Percentiles rank a stretch among this genome's conserved stretches.
Conservation (phyloP, 805 yeast genomes). For the Saccharomycopsis schoenii region DNA sequence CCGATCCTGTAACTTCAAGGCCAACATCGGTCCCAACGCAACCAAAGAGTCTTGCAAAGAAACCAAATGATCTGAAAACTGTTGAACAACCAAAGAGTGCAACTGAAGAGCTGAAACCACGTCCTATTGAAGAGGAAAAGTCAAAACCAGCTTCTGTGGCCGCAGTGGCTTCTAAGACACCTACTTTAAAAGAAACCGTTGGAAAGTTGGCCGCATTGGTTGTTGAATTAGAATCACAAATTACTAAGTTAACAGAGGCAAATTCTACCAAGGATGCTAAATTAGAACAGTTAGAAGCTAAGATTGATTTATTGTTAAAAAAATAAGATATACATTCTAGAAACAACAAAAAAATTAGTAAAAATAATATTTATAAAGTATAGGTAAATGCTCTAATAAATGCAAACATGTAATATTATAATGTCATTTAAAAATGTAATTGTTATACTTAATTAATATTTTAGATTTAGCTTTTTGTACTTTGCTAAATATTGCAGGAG, state of each 20-base stretch:
- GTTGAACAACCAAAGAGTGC: constrained; percentile 12
- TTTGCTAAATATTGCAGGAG: neutral
- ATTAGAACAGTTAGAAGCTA: constrained; percentile 46
- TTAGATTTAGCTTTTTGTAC: too few species aligned
- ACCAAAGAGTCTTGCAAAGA: neutral
- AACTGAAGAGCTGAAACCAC: constrained; percentile 21
- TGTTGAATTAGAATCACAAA: constrained; percentile 44
- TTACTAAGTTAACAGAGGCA: constrained; percentile 39
- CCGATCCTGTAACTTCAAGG: constrained; percentile 3
- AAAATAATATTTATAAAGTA: too few species aligned
- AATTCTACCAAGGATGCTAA: constrained; percentile 59
- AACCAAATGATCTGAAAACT: neutral
- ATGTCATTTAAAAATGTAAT: neutral
- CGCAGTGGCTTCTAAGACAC: constrained; percentile 31
- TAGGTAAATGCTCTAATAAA: too few species aligned
- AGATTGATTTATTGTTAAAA: constrained; percentile 44
- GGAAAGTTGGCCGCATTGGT: constrained; percentile 57
- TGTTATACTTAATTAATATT: neutral
- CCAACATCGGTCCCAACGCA: constrained; percentile 3
- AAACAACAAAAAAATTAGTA: neutral
- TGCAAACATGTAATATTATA: too few species aligned
- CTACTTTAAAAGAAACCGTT: constrained; percentile 58
- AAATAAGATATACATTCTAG: constrained; percentile 22
- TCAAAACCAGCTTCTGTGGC: constrained; percentile 17
- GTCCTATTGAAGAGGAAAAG: constrained; percentile 18